phyloP scores from a whole-genome alignment of 345 rosid species.

The Orychophragmus violaceus region DNA sequence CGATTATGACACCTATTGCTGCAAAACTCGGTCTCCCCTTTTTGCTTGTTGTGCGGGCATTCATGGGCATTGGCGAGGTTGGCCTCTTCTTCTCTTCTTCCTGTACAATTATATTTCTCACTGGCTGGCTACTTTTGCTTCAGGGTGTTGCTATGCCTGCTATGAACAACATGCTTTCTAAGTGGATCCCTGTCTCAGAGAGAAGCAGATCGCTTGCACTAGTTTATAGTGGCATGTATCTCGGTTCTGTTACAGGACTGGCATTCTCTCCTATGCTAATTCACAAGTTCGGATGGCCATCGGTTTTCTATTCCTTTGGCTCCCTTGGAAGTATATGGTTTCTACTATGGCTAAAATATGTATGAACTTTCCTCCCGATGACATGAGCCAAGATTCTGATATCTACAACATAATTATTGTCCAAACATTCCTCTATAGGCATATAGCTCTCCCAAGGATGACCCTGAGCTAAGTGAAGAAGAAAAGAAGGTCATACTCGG shows the following conservation, averaged over 20 bases:
- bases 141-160: constrained; percentile 99
- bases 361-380: constrained; percentile 29
- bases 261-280: constrained; percentile 77
- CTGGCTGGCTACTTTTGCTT: constrained; percentile 23
- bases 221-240: constrained; percentile 97
- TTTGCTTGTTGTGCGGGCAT: constrained; percentile 81
- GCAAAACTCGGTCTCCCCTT: constrained; percentile 86
- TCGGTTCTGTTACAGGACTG: constrained; percentile 94
- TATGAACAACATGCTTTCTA: constrained; percentile 91
- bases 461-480: constrained; percentile 58
- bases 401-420: background rate
- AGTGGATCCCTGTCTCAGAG: constrained; percentile 97
- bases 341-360: constrained; percentile 62
- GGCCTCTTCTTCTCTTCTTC: too few species aligned
- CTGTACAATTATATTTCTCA: constrained; percentile 2
- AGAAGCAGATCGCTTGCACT: constrained; percentile 95
- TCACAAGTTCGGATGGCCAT: constrained; percentile 87
- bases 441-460: constrained; percentile 80
- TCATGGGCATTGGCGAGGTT: constrained; percentile 99
- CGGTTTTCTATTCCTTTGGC: constrained; percentile 90
- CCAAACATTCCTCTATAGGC: constrained; percentile 46
- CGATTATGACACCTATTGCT: constrained; percentile 91
- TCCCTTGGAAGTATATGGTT: constrained; percentile 94
- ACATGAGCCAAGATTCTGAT: background rate
- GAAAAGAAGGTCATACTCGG: constrained; percentile 65